Evolutionary conservation across 805 yeast genomes (phyloP).

Genomic region (Candida nitratophila): DNA sequence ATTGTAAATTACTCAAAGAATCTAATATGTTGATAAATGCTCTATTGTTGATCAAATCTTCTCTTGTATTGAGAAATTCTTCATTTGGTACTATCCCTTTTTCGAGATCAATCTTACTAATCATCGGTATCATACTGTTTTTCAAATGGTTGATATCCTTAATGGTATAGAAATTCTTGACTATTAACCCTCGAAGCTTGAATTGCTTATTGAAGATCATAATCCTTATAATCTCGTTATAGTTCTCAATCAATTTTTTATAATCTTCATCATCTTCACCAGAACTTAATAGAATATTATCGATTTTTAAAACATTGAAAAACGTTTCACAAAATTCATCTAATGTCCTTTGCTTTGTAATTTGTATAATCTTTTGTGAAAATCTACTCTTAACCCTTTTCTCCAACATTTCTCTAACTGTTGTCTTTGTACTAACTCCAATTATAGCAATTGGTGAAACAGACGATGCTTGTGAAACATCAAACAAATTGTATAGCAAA

Average conservation of each 20-base stretch:
- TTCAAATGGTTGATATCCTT: conserved; percentile 50
- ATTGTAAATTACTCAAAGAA: conserved; percentile 62
- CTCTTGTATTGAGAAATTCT: neutral
- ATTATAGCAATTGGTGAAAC: conserved; percentile 71
- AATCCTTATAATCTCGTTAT: conserved; percentile 30
- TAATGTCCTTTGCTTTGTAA: conserved; percentile 42
- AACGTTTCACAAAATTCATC: conserved; percentile 47
- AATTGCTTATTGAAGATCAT: conserved; percentile 22
- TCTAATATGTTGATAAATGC: conserved; percentile 13
- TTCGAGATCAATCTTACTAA: conserved; percentile 13
- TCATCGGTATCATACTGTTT: conserved; percentile 34
- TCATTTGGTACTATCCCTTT: conserved; percentile 7
- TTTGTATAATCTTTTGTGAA: conserved; percentile 64
- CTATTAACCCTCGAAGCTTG: conserved; percentile 29
- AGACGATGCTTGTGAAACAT: conserved; percentile 57
- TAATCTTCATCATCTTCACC: conserved; percentile 27
- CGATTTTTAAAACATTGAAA: conserved; percentile 1
- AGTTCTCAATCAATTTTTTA: neutral
- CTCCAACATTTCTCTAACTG: conserved; percentile 75
- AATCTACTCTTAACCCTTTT: conserved; percentile 88
- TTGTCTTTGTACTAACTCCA: conserved; percentile 71
- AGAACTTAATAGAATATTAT: conserved; percentile 2
- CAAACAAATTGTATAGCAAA: conserved; percentile 79
- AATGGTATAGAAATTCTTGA: conserved; percentile 47
- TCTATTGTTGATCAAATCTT: conserved; percentile 2